These are phyloP conservation scores for Mycena filopes DNA, from an alignment of 768 basidiomycete genomes.

Conservation along the genomic window DNA sequence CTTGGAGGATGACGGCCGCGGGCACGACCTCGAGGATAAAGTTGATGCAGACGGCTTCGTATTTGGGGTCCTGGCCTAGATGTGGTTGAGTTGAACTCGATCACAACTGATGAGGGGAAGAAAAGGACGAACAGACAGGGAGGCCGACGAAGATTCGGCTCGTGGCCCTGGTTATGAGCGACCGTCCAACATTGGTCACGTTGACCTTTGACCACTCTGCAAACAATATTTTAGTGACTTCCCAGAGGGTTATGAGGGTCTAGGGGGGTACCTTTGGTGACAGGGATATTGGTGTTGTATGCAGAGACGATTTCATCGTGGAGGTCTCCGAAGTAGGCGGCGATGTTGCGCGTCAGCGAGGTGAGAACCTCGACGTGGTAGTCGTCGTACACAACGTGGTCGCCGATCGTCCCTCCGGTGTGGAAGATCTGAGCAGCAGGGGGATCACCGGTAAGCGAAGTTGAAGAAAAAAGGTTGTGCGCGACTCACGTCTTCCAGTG, in stretches of 20 bases:
- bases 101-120: neutral
- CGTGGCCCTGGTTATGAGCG: conserved; percentile 1
- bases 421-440: neutral
- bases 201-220: conserved; percentile 9
- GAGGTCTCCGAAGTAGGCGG: conserved; percentile 5
- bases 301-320: conserved; percentile 11
- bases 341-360: conserved; percentile 11
- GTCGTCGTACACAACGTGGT: conserved; percentile 10
- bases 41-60: conserved; percentile 2
- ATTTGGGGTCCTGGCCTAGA: conserved; percentile 5
- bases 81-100: neutral
- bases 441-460: neutral
- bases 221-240: neutral
- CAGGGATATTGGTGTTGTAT: neutral
- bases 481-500: conserved; percentile 5
- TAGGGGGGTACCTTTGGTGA: conserved; percentile 4
- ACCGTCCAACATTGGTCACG: conserved; percentile 2
- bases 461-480: too few relatives aligned
- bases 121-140: conserved; percentile 2
- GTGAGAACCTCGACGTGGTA: conserved; percentile 3
- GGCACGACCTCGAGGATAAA: conserved; percentile 5
- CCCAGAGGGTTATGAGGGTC: too few relatives aligned
- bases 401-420: conserved; percentile 3
- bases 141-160: conserved; percentile 8
- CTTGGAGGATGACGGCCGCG: neutral